Percentiles rank a stretch among this genome's conserved stretches.
Conservation (phyloP, 805 yeast genomes). For the Starmerella stigmatis region DNA sequence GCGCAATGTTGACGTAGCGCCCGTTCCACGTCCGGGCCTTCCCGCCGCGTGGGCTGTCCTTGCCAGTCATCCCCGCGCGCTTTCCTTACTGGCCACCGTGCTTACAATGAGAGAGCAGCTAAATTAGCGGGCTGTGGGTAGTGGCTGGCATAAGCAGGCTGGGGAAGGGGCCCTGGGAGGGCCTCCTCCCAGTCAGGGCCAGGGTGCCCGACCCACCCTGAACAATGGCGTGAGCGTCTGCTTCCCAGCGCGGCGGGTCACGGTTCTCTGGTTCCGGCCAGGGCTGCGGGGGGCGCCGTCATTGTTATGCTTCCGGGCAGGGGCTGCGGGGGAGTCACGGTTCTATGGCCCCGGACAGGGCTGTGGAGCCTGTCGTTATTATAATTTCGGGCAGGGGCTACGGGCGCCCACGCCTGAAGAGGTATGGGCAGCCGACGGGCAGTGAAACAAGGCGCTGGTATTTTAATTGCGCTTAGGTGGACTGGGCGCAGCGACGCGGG, state of each 20-base stretch:
- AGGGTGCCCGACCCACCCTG: not conserved
- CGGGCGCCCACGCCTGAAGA: too few relatives aligned
- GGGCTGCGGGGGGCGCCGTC: too few relatives aligned
- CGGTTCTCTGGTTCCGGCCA: too few relatives aligned
- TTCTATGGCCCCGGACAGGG: too few relatives aligned
- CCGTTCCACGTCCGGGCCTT: constrained; percentile 24
- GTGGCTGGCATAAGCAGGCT: not conserved
- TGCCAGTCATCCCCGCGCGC: constrained; percentile 10
- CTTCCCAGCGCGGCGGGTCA: constrained; percentile 3
- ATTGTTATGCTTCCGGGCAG: too few relatives aligned
- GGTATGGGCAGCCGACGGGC: too few relatives aligned
- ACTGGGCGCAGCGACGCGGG: too few relatives aligned
- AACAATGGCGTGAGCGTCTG: not conserved
- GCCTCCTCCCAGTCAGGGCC: constrained; percentile 8
- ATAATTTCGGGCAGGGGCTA: too few relatives aligned
- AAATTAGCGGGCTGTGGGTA: not conserved
- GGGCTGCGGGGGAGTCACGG: too few relatives aligned
- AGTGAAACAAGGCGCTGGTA: too few relatives aligned
- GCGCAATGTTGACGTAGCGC: constrained; percentile 81
- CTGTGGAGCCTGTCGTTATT: too few relatives aligned
- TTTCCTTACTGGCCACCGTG: not conserved
- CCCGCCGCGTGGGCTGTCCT: constrained; percentile 14
- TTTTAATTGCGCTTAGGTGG: too few relatives aligned
- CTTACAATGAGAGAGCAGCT: not conserved
- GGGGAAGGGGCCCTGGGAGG: not conserved